These are phyloP conservation scores for Zymoseptoria crescenta DNA, from an alignment of 2,329 filamentous ascomycete species.

Conservation along the genomic window DNA sequence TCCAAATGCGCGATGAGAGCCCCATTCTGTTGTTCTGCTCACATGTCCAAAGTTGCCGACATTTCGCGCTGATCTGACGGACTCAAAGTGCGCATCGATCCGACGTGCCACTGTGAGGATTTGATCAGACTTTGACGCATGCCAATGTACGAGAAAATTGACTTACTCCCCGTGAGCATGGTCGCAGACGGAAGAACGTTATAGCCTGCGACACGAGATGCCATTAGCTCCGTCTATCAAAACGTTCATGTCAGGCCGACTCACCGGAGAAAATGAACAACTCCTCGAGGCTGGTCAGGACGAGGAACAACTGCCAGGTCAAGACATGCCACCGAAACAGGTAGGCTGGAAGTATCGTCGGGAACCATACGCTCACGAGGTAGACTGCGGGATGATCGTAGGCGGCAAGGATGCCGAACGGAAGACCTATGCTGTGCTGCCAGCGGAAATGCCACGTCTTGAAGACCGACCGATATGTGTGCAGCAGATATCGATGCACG, in stretches of 20 bases:
- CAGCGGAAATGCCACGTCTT: conserved; percentile 42
- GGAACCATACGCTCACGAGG: conserved; percentile 55
- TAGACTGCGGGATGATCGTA: conserved; percentile 62
- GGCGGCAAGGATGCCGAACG: conserved; percentile 56
- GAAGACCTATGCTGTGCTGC: conserved; percentile 51
- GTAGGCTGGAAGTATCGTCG: conserved; percentile 57
- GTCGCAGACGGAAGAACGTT: conserved; percentile 51
- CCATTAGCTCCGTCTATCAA: background rate
- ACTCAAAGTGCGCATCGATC: conserved; percentile 49
- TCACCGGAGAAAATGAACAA: conserved; percentile 51
- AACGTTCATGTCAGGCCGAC: background rate
- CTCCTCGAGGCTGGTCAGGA: conserved; percentile 58
- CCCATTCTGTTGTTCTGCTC: conserved; percentile 13
- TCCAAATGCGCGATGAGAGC: background rate
- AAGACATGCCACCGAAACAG: conserved; percentile 62
- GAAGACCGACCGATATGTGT: conserved; percentile 37
- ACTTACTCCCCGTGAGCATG: conserved; percentile 43
- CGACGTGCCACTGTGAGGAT: conserved; percentile 43
- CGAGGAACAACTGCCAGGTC: conserved; percentile 60
- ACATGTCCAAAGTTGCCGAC: conserved; percentile 37
- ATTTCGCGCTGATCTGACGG: conserved; percentile 26
- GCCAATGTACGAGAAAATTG: background rate
- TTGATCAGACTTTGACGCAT: background rate
- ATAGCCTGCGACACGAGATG: conserved; percentile 45
- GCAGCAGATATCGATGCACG: conserved; percentile 62